A percentile compares a stretch with the other conserved stretches of the same genome.
phyloP scores from a whole-genome alignment of 225 moss, liverwort and hornwort genomes.

The Pseudisothecium myosuroides region DNA sequence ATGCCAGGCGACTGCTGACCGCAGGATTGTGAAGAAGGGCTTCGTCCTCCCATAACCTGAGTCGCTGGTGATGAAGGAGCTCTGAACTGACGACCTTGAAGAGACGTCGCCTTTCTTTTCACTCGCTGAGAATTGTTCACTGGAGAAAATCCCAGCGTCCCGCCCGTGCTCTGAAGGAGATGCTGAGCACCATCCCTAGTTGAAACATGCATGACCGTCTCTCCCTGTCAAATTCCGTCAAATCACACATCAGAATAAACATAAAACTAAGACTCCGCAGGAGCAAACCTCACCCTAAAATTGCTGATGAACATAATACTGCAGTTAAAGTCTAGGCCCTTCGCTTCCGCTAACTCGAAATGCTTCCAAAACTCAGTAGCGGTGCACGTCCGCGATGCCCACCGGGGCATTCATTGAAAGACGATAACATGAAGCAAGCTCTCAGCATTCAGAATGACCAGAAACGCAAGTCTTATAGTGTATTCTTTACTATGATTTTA shows the following conservation, averaged over 20 bases:
- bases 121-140: conserved; percentile 18
- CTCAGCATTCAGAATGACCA: not conserved
- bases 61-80: conserved; percentile 13
- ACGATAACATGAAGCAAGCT: not conserved
- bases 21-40: conserved; percentile 11
- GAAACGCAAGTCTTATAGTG: not conserved
- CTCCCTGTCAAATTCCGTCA: conserved; percentile 4
- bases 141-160: conserved; percentile 7
- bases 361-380: not conserved
- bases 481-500: not conserved
- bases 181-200: conserved; percentile 15
- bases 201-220: conserved; percentile 41
- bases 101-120: conserved; percentile 35
- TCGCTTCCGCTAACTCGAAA: not conserved
- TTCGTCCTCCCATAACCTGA: not conserved
- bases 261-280: not conserved
- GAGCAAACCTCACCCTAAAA: not conserved
- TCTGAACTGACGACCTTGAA: conserved; percentile 27
- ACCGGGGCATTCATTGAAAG: not conserved
- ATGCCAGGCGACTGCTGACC: conserved; percentile 20
- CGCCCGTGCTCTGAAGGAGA: conserved; percentile 1
- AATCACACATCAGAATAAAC: not conserved
- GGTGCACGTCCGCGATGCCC: not conserved
- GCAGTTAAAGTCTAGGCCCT: not conserved
- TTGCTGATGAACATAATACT: not conserved